Evolutionary conservation across 1,284 basidiomycete species (phyloP).

Genomic region (Leccinum subfulvum): DNA sequence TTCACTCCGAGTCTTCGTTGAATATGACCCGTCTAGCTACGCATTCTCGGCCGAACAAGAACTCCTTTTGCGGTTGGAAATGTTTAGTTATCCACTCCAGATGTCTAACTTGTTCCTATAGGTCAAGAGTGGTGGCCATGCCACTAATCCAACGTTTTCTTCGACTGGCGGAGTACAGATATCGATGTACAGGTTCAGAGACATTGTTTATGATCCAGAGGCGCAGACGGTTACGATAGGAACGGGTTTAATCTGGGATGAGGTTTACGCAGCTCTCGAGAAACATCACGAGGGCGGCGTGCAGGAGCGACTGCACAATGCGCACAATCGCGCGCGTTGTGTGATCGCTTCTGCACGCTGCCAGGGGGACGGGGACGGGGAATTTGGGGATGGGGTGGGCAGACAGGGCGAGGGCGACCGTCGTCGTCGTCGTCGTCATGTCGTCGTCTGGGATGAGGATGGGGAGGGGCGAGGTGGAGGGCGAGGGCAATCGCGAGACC

Average conservation of each 20-base stretch:
- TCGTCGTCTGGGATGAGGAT: no score
- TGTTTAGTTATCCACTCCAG: no score
- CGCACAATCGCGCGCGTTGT: no score
- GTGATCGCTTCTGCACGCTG: no score
- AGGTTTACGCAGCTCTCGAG: conserved; percentile 51
- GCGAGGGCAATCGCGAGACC: no score
- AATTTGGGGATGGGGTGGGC: no score
- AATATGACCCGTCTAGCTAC: conserved; percentile 3
- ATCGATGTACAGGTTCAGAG: conserved; percentile 49
- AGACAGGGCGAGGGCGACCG: no score
- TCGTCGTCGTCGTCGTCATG: no score
- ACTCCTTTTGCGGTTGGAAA: conserved; percentile 16
- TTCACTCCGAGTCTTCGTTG: conserved; percentile 34
- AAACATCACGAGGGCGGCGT: no score
- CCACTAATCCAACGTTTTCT: conserved; percentile 20
- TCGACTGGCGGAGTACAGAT: conserved; percentile 54
- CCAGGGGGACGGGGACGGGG: no score
- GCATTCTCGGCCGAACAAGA: conserved; percentile 7
- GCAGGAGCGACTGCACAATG: no score
- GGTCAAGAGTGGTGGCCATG: conserved; percentile 21
- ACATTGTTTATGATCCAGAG: conserved; percentile 41
- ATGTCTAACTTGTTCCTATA: background rate
- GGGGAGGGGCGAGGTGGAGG: no score
- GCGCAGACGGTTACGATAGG: conserved; percentile 40
- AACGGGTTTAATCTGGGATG: conserved; percentile 55